Evolutionary conservation across 2,329 filamentous ascomycete species (phyloP), one percentile per base, ranked within the genome.

Genomic region (Diaporthe citriasiana): DNA sequence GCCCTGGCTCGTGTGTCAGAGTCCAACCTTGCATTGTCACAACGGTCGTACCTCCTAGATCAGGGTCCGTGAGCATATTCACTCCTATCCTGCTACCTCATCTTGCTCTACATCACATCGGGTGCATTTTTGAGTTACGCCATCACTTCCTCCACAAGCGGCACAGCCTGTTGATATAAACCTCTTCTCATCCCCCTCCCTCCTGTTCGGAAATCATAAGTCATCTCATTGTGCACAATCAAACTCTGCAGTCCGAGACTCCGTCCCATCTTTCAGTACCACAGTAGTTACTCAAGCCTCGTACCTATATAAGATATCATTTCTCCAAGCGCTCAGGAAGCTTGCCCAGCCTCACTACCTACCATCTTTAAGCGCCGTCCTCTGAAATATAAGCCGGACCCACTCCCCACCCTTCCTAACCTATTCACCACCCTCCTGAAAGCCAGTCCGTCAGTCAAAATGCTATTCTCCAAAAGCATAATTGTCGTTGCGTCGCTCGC

Each of bases 1-100:
- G 59, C 70, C 70, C 63, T 51, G 55, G 50, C 65, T 70, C 38
- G 65, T 27, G 60, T 73, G 63, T 70, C 65, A 73, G 53, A 65
- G 4, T 27, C 17, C 27, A 38, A 73, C 65, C 70, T 73, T 60
- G 66, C 55, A 53, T 60, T 40, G 60, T 73, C 56, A 66, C 71
- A 66, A 69, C 51, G 70, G n/a, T 35, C n/a, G 42, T 35, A 38
- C 51, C 50, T 59, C 25, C 57, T 51, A 50, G 47, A 71, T 66
- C 25, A 55, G 35, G 47, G 56, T 56, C 65, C 55, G 55, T 70
- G 55, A 59, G 15, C 72, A 53, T 71, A 59, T 45, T 71, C 70
- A 15, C 45, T 51, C 45, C 56, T 22, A 53, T 68, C 47, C 66
- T 72, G 35, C 70, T 72, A 30, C 63, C 63, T 69, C 51, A 42